These are phyloP conservation scores for Stagonosporopsis cucurbitacearum DNA, from an alignment of 2,329 filamentous ascomycete species.

Conservation along the genomic window DNA sequence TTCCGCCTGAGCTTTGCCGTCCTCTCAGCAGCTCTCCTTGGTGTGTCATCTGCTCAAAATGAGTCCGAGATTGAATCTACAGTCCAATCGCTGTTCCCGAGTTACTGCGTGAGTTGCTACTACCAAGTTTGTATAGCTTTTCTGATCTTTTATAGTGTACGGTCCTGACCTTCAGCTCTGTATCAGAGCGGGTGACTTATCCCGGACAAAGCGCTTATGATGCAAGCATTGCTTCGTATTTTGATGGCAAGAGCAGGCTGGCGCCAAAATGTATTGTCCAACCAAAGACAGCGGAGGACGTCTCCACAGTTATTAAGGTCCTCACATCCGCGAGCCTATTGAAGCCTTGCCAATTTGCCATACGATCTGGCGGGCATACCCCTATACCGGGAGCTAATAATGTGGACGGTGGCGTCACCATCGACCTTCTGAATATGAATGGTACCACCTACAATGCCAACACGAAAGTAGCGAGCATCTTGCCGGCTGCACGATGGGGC, in stretches of 20 bases:
- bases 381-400: slow-evolving; percentile 23
- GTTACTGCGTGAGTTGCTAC: slow-evolving; percentile 14
- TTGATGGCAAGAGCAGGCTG: slow-evolving; percentile 21
- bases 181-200: slow-evolving; percentile 12
- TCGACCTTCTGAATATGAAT: slow-evolving; percentile 24
- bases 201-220: slow-evolving; percentile 19
- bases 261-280: slow-evolving; percentile 29
- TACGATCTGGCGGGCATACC: slow-evolving; percentile 27
- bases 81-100: slow-evolving; percentile 11
- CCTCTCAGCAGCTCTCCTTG: slow-evolving; percentile 7
- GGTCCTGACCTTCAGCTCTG: slow-evolving; percentile 7
- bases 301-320: slow-evolving; percentile 20
- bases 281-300: slow-evolving; percentile 21
- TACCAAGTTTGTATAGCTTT: background rate
- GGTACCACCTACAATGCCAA: slow-evolving; percentile 6
- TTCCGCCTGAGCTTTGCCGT: slow-evolving; percentile 4
- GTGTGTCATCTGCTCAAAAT: slow-evolving; percentile 11
- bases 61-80: slow-evolving; percentile 9
- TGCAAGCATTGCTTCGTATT: slow-evolving; percentile 21
- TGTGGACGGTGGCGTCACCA: slow-evolving; percentile 26
- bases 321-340: slow-evolving; percentile 6
- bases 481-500: slow-evolving; percentile 25
- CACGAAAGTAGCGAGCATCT: slow-evolving; percentile 11
- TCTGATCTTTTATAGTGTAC: slow-evolving; percentile 19
- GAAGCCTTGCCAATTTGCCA: slow-evolving; percentile 18